Evolutionary conservation across 176 grass and related monocot species (phyloP).

Genomic region (Dactylis glomerata): DNA sequence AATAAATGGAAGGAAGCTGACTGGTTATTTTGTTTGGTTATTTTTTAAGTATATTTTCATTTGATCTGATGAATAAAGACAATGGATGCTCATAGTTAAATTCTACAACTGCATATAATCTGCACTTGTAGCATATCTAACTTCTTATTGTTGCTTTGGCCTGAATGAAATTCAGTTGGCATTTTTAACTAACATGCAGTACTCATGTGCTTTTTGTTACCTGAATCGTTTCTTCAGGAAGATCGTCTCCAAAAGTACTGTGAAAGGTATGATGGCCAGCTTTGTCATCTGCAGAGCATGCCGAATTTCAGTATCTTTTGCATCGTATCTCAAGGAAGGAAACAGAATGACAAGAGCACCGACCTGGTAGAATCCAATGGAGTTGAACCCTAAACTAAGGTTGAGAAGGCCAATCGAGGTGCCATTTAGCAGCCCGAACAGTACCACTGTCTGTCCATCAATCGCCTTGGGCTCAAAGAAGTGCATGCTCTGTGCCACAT

Average conservation of each 20-base stretch:
- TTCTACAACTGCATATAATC: background rate
- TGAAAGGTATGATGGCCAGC: slow-evolving; percentile 93
- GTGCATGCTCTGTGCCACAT: slow-evolving; percentile 63
- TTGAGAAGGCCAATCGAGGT: slow-evolving; percentile 90
- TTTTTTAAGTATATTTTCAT: background rate
- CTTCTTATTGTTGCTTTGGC: background rate
- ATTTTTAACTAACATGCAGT: background rate
- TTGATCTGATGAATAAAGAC: background rate
- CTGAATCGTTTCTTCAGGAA: slow-evolving; percentile 96
- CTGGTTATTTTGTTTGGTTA: background rate
- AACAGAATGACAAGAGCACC: background rate
- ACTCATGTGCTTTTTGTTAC: slow-evolving; percentile 21
- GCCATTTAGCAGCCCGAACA: slow-evolving; percentile 83
- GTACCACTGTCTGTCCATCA: slow-evolving; percentile 60
- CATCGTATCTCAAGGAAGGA: background rate
- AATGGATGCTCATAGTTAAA: background rate
- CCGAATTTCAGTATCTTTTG: background rate
- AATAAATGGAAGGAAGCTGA: background rate
- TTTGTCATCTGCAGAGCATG: slow-evolving; percentile 78
- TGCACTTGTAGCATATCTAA: background rate
- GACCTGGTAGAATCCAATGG: slow-evolving; percentile 93
- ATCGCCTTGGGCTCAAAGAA: slow-evolving; percentile 78
- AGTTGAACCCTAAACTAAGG: slow-evolving; percentile 91
- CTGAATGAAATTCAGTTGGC: background rate
- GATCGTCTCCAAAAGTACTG: slow-evolving; percentile 73